Base-by-base conservation (phyloP, 2,329 filamentous ascomycete species). In the Xylariaceae sp. region DNA sequence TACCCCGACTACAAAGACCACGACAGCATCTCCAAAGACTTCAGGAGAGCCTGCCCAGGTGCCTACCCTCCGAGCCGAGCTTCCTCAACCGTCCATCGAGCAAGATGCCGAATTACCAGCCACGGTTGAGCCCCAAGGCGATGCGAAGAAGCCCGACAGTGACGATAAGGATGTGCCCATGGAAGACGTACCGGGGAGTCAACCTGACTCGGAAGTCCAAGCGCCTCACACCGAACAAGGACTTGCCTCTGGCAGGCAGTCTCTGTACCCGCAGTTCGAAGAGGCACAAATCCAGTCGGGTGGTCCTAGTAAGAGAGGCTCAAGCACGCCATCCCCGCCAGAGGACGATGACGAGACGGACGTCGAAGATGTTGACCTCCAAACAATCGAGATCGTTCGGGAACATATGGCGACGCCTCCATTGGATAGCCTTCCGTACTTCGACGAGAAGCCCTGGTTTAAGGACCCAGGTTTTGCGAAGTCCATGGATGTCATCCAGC, bases 311-410 rank as follows among this genome's bases (percentile, higher is more conserved):
- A 53, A 53, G 39, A 38, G 43, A 5, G 54, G 40, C 2, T 53
- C 53, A 0, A 71, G 61, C 38, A 72, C 64, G 6, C 67, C 68
- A 4, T 72, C 68, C 4, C 67, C 66, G 25, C 58, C 63, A 19
- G 65, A 68, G 13, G 66, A 70, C 23, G 68, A 70, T 31, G 70
- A 73, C 32, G 68, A 69, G 30, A 74, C 70, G 3, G 70, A 75
- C 39, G 64, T 70, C 6, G 72, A 76, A 31, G 70, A 68, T 26
- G 61, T 70, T 23, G 63, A 70, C n/a, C 64, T 61, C 23, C 58
- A 67, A 39, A 63, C 64, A n/a, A 53, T 69, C 17, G 66, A 70
- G 25, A 58, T 60, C 5, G 63, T 71, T 18, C 64, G 72, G 9
- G 62, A 67, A 33, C 68, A 64, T 36, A 70, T 72, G 55, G 53